Base-by-base conservation (phyloP, 1,284 basidiomycete genomes). In the Rhizopogon hawkerae region DNA sequence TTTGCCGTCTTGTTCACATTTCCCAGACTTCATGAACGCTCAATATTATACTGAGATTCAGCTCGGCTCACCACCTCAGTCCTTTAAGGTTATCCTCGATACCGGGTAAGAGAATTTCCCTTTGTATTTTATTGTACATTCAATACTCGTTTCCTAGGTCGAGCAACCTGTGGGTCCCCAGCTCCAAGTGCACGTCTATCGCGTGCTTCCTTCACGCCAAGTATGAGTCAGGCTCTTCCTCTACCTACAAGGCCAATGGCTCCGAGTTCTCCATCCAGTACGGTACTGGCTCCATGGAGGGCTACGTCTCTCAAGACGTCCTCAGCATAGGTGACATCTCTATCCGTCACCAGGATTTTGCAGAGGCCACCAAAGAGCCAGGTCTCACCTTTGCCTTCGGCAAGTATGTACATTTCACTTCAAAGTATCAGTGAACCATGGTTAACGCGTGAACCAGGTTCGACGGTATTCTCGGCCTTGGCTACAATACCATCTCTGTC, bases 311-410 rank as follows among this genome's bases (percentile, higher is more conserved):
- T 16, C 82, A 85, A 56, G 96, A 99, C 65, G 69, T 67, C 5
- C 70, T 98, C 52, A 68, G 65, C 23, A 95, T 99, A 57, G 92
- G 92, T 48, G 96, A 96, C 67, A 67, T 99, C 45, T 67, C 65
- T 26, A 79, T 99, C 68, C 76, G 76, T 60, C 61, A 74, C 21
- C 88, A 92, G 66, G 87, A 94, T 66, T 99, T 99, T 66, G 96
- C 94, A 36, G 96, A 98, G 73, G 92, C 94, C 1, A 90, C 86
- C 55, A 91, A 91, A 69, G 96, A 98, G 67, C 96, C 96, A 39
- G 96, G 96, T 52, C 83, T 99, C 53, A 87, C 94, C 5, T 99
- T 98, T 67, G 95, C 95, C 21, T 96, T 96, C 61, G 95, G 91
- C 68, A 92, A 89, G 85, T 92, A 65, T 64, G 83, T 76, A 36